Evolutionary conservation across 2,329 filamentous ascomycete species (phyloP), one percentile per base, ranked within the genome.

Genomic region (Trichoderma pleuroti): DNA sequence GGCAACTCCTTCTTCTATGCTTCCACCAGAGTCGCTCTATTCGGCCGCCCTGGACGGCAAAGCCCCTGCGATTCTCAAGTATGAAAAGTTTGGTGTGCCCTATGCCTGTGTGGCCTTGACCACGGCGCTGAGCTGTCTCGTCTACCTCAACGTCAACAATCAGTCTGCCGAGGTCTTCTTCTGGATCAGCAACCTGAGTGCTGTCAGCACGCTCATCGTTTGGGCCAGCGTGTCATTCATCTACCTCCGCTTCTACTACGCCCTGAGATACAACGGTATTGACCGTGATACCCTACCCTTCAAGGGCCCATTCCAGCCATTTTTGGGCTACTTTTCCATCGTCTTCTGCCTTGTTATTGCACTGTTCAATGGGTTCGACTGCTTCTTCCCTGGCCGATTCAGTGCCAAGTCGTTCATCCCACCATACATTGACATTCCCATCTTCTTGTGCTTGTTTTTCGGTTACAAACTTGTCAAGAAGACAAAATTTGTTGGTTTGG

Each of bases 361-460:
- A 1, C 84, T 93, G 72, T 90, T 93, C 46, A 90, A 91, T 56
- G 91, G 91, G 0, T 94, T 93, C 73, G 85, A 90, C 2, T 89
- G 92, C 5, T 94, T 94, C 76, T 84, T 93, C 71, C 88, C 90
- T 0, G 81, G 84, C 16, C 77, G 78, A 39, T 83, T 82, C 54
- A 79, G 79, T 65, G 80, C 79, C 26, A 81, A 79, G 75, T 79
- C 79, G 1, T 94, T 93, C 77, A 80, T 93, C 64, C 91, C 92
- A 75, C 81, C 82, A 0, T 93, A 93, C 76, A 87, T 91, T 72
- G 91, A 91, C 81, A 87, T 93, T 39, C 88, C 88, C 5, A 84
- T 93, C 39, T 92, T 93, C 75, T 85, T 88, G 0, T 73, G 85
- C 1, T 79, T 93, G 1, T 93, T 87, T 76, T 62, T 77, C 2